phyloP scores from a whole-genome alignment of 2,329 filamentous ascomycete species.

The Pseudocercospora pini-densiflorae region DNA sequence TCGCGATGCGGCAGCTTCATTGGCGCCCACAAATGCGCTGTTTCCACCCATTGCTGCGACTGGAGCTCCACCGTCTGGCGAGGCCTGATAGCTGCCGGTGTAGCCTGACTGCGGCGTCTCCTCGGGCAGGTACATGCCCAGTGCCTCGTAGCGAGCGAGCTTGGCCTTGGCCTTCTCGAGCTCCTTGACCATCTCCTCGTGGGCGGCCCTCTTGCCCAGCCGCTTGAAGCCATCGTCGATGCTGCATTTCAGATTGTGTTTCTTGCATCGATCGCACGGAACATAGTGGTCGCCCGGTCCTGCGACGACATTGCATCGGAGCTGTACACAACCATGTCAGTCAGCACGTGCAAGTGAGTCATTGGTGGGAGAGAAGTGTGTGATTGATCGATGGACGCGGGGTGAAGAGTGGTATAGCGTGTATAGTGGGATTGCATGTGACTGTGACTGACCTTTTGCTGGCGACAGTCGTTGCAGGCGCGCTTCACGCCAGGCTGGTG shows the following conservation, averaged over 20 bases:
- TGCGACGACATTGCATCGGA: constrained; percentile 83
- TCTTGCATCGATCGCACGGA: constrained; percentile 76
- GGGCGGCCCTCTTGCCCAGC: constrained; percentile 78
- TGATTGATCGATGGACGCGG: neutral
- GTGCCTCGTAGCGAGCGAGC: constrained; percentile 37
- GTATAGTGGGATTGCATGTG: neutral
- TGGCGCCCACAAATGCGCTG: constrained; percentile 40
- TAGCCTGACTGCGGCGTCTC: constrained; percentile 29
- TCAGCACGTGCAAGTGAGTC: neutral
- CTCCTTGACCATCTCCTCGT: constrained; percentile 85
- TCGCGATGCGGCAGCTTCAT: constrained; percentile 43
- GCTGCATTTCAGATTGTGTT: constrained; percentile 80
- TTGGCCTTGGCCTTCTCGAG: constrained; percentile 61
- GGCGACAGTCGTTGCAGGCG: constrained; percentile 82
- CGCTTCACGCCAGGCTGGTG: constrained; percentile 65
- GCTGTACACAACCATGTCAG: constrained; percentile 49
- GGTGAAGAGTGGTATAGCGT: neutral
- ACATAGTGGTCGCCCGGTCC: constrained; percentile 67
- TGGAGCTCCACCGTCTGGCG: constrained; percentile 31
- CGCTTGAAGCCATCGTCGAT: constrained; percentile 89
- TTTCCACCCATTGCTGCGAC: constrained; percentile 35
- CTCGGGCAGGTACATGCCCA: constrained; percentile 36
- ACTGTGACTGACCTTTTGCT: constrained; percentile 70
- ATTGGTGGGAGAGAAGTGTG: neutral
- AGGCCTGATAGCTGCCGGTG: constrained; percentile 31